These are phyloP conservation scores for Triangularia verruculosa DNA, from an alignment of 2,329 filamentous ascomycete species.

Conservation along the genomic window DNA sequence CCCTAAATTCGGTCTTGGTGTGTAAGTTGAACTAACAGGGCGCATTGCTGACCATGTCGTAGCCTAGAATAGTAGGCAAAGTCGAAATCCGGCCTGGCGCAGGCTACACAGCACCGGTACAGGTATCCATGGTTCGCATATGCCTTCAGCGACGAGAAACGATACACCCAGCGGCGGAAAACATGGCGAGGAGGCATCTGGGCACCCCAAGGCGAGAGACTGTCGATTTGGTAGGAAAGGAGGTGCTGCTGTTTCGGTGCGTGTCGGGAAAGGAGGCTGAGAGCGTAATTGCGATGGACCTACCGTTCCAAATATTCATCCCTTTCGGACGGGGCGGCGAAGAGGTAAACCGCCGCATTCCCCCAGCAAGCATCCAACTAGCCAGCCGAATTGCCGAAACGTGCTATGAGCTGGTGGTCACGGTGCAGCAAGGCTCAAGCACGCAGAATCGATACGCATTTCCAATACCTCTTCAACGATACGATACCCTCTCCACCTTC, in stretches of 20 bases:
- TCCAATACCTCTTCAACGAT: slow-evolving; percentile 84
- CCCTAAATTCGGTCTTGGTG: not conserved
- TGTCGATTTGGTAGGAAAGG: slow-evolving; percentile 90
- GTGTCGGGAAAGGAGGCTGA: slow-evolving; percentile 80
- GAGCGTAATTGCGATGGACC: slow-evolving; percentile 89
- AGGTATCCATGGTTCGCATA: slow-evolving; percentile 90
- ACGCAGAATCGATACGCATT: slow-evolving; percentile 89
- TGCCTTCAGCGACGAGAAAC: slow-evolving; percentile 90
- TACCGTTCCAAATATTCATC: slow-evolving; percentile 96
- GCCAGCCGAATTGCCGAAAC: slow-evolving; percentile 94
- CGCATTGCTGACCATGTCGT: slow-evolving; percentile 17
- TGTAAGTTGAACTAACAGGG: not conserved
- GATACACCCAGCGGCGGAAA: slow-evolving; percentile 94
- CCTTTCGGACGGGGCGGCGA: slow-evolving; percentile 89
- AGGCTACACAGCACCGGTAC: slow-evolving; percentile 84
- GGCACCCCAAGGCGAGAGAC: slow-evolving; percentile 88
- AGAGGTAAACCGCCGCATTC: slow-evolving; percentile 84
- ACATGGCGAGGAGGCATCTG: slow-evolving; percentile 85
- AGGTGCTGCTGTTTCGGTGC: slow-evolving; percentile 88
- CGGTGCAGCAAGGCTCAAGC: slow-evolving; percentile 83
- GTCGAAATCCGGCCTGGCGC: slow-evolving; percentile 89
- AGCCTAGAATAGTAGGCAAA: slow-evolving; percentile 97
- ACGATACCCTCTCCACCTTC: slow-evolving; percentile 96
- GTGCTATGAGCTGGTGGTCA: slow-evolving; percentile 94
- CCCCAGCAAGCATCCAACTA: slow-evolving; percentile 86